Evolutionary conservation across 2,329 filamentous ascomycete genomes (phyloP), one percentile per base, ranked within the genome.

Genomic region (Cryphonectria radicalis): DNA sequence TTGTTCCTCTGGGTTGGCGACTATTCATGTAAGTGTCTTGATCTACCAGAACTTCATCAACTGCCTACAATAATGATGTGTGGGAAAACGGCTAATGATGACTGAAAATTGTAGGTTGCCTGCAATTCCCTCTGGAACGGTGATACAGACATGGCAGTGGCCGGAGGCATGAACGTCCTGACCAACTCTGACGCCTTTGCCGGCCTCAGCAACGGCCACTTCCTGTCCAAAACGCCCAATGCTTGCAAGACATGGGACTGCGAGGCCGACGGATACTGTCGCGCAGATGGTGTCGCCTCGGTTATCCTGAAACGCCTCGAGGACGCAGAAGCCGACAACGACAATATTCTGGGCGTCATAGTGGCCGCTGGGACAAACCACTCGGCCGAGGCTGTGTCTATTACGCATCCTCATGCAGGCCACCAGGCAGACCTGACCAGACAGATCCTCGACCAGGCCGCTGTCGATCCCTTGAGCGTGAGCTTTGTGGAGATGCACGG

Each of bases 401-500:
- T 91, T 74, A 91, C 89, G 2, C 87, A 88, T 68, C 89, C 89
- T 3, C 88, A 90, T 76, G 86, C 84, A 19, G 87, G 84, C 17
- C 85, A 86, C 0, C 89, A 91, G 75, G 83, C 87, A 68, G 84
- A 84, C 72, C 79, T 89, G 2, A 89, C 87, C 78, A 86, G 86
- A 74, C 84, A 84, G 67, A 83, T 90, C 14, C 82, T 90, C 8
- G 84, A 84, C 66, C 83, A 87, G 53, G 85, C 88, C 46, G 86
- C 86, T 72, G 81, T 90, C 35, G 85, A 89, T 75, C 87, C 89
- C 2, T 82, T 86, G 73, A 86, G 89, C 67, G 84, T 91, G 71
- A 85, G 84, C 77, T 91, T 90, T 75, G 86, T 91, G n/a, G 90
- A 92, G 77, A 88, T 91, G 84, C 90, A 92, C 77, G 90, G 90